A percentile compares a stretch with the other conserved stretches of the same genome.
phyloP scores from a whole-genome alignment of 2,329 filamentous ascomycete species.

The Arthroderma sp. region DNA sequence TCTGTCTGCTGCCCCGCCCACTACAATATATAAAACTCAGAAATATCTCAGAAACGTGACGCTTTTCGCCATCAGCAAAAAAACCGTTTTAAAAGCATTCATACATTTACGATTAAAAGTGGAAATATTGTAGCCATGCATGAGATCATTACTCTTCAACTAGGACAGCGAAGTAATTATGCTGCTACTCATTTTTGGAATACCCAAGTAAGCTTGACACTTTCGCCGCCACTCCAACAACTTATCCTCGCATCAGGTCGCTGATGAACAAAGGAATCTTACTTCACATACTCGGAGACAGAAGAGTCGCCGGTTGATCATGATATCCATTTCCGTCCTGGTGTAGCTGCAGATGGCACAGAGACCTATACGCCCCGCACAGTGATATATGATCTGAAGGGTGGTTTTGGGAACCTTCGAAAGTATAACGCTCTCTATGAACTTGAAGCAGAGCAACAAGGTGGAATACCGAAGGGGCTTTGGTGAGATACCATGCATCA shows the following conservation, averaged over 20 bases:
- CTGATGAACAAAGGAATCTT: slow-evolving; percentile 58
- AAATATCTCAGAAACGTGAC: no score
- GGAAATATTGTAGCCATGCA: slow-evolving; percentile 48
- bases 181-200: slow-evolving; percentile 97
- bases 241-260: neutral
- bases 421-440: slow-evolving; percentile 86
- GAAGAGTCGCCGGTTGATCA: slow-evolving; percentile 59
- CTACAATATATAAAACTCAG: no score
- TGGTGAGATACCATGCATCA: slow-evolving; percentile 25
- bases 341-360: slow-evolving; percentile 65
- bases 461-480: slow-evolving; percentile 24
- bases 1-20: no score
- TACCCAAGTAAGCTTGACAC: slow-evolving; percentile 48
- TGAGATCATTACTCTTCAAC: slow-evolving; percentile 86
- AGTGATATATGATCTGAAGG: slow-evolving; percentile 89
- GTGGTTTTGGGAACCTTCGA: slow-evolving; percentile 74
- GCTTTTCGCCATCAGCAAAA: no score
- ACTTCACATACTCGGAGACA: slow-evolving; percentile 73
- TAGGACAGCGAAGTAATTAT: slow-evolving; percentile 87
- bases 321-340: slow-evolving; percentile 77
- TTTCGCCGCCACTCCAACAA: no score
- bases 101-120: no score
- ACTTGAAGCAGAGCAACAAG: slow-evolving; percentile 23
- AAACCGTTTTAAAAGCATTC: no score
- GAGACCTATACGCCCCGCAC: slow-evolving; percentile 90